Conservation (phyloP, 495 filamentous ascomycete genomes). For the Trichocladium uniseriatum region DNA sequence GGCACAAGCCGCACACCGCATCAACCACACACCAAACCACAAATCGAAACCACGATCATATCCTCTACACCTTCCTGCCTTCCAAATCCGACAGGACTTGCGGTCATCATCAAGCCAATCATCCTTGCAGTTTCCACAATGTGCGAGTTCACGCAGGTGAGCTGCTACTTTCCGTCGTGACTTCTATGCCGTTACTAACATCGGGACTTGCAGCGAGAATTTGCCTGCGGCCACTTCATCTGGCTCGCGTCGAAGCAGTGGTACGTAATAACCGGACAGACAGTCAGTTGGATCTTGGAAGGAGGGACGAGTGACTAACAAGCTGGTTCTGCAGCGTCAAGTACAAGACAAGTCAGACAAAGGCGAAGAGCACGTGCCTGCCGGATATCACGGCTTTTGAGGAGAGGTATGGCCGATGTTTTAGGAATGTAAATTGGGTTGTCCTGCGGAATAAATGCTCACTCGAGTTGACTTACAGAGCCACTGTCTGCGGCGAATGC, state of each 20-base stretch:
- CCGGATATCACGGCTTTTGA: conserved; percentile 10
- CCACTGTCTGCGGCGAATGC: conserved; percentile 1
- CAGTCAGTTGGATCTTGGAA: not conserved
- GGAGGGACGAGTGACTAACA: not conserved
- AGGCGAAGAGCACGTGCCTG: not conserved
- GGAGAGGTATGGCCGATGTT: conserved; percentile 8
- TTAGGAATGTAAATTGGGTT: not conserved
- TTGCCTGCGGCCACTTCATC: conserved; percentile 8
- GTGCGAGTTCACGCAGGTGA: conserved; percentile 7
- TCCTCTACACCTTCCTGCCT: no score
- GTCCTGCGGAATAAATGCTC: not conserved
- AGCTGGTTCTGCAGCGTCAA: not conserved
- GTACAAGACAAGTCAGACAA: not conserved
- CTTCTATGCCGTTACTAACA: not conserved
- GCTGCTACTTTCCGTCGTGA: not conserved
- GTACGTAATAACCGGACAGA: not conserved
- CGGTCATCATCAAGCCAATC: not conserved
- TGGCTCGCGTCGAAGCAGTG: conserved; percentile 15
- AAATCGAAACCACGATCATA: no score
- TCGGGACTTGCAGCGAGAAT: conserved; percentile 5
- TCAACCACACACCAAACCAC: no score
- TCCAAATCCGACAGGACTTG: no score
- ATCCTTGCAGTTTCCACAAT: not conserved
- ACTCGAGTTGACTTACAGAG: not conserved
- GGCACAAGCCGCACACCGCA: no score